Conservation (phyloP, 2,329 filamentous ascomycete genomes). For the Parastagonospora nodorum region DNA sequence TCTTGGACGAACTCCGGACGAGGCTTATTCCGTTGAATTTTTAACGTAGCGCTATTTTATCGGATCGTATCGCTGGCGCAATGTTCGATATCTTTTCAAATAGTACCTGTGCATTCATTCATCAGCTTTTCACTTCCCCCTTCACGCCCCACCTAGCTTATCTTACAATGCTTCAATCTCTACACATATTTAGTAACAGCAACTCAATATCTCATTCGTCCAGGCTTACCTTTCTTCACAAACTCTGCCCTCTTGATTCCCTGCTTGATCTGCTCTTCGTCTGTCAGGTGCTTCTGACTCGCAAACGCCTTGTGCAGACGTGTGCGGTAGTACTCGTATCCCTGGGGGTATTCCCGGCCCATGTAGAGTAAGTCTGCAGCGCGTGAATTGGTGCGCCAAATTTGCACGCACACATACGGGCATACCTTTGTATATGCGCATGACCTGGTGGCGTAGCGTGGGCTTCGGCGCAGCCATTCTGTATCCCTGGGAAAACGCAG, state of each 20-base stretch:
- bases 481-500: no score
- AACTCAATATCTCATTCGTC: no score
- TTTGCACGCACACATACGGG: background rate
- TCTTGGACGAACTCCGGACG: background rate
- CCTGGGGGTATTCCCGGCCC: constrained; percentile 84
- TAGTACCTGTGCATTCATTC: constrained; percentile 75
- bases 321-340: constrained; percentile 79
- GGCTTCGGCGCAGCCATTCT: constrained; percentile 51
- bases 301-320: constrained; percentile 86
- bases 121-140: background rate
- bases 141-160: background rate
- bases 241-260: constrained; percentile 81
- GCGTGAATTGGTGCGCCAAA: constrained; percentile 5
- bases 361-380: constrained; percentile 77
- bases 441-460: constrained; percentile 75
- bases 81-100: constrained; percentile 84
- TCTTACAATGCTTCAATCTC: constrained; percentile 86
- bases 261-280: constrained; percentile 75
- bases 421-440: constrained; percentile 85
- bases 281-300: constrained; percentile 69
- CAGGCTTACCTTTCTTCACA: constrained; percentile 95
- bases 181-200: constrained; percentile 46
- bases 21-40: background rate
- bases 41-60: constrained; percentile 13
- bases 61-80: constrained; percentile 77